Evolutionary conservation across 768 basidiomycete genomes (phyloP).

Genomic region (Hortiboletus campestris): DNA sequence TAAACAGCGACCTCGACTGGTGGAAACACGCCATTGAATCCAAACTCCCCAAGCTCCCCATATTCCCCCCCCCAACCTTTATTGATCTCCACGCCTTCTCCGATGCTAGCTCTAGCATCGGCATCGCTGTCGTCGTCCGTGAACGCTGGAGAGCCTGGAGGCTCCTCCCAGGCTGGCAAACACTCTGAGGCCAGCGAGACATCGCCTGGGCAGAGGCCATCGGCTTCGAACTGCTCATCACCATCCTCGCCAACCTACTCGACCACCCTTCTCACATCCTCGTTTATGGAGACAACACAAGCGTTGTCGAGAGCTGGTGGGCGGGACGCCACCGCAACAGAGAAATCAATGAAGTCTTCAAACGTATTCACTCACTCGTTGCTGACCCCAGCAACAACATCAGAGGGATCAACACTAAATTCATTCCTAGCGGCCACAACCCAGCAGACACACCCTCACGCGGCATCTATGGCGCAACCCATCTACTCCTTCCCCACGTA

Average conservation of each 20-base stretch:
- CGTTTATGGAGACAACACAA: conserved; percentile 14
- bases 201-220: conserved; percentile 26
- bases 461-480: not conserved
- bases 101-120: not conserved
- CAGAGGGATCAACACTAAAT: not conserved
- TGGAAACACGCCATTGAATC: not conserved
- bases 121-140: not conserved
- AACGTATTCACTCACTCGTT: not conserved
- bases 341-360: conserved; percentile 15
- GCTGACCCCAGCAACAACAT: not conserved
- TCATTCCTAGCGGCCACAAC: not conserved
- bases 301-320: conserved; percentile 20
- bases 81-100: no score
- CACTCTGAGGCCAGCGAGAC: not conserved
- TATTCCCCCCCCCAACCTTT: no score
- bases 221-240: not conserved
- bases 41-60: no score
- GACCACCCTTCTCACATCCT: not conserved
- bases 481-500: not conserved
- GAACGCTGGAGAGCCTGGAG: not conserved
- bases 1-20: not conserved
- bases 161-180: conserved; percentile 10
- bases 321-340: not conserved
- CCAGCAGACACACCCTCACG: not conserved
- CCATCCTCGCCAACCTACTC: no score